These are phyloP conservation scores for Parmelia sp. DNA, from an alignment of 495 filamentous ascomycete genomes.

Conservation along the genomic window DNA sequence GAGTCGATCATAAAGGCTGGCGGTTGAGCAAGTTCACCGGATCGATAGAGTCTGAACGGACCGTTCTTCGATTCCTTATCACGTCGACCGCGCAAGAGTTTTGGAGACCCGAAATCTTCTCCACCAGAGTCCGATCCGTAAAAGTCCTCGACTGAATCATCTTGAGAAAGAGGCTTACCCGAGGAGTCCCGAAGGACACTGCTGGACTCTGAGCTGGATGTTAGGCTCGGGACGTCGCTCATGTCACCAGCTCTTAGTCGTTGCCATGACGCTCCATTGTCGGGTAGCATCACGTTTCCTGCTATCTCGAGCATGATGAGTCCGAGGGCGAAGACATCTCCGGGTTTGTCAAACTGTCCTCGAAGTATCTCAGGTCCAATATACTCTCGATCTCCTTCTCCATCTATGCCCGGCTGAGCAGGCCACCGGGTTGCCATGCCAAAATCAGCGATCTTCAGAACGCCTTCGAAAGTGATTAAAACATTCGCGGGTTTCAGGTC, in stretches of 20 bases:
- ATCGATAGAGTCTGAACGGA: conserved; percentile 34
- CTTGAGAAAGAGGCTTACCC: conserved; percentile 54
- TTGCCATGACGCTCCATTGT: conserved; percentile 86
- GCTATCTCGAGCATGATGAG: conserved; percentile 91
- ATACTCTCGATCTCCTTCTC: conserved; percentile 93
- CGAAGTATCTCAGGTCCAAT: conserved; percentile 85
- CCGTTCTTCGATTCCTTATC: conserved; percentile 23
- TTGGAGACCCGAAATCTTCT: conserved; percentile 34
- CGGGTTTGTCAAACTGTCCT: conserved; percentile 79
- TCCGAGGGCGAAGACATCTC: conserved; percentile 89
- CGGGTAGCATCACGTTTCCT: conserved; percentile 82
- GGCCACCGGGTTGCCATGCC: conserved; percentile 83
- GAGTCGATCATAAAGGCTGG: conserved; percentile 81
- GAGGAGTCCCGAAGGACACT: conserved; percentile 64
- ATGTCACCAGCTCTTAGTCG: conserved; percentile 80
- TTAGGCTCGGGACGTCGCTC: conserved; percentile 76
- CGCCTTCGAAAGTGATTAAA: conserved; percentile 82
- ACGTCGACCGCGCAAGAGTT: conserved; percentile 21
- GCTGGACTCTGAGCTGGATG: conserved; percentile 63
- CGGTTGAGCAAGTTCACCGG: conserved; percentile 65
- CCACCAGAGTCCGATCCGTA: conserved; percentile 46
- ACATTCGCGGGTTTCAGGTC: conserved; percentile 95
- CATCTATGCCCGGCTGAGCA: conserved; percentile 66
- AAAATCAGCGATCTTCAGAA: conserved; percentile 93
- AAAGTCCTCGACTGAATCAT: conserved; percentile 45